Percentiles rank a stretch among this genome's conserved stretches.
Evolutionary conservation across 2,329 filamentous ascomycete species (phyloP).

Genomic region (Aureobasidium sp.): DNA sequence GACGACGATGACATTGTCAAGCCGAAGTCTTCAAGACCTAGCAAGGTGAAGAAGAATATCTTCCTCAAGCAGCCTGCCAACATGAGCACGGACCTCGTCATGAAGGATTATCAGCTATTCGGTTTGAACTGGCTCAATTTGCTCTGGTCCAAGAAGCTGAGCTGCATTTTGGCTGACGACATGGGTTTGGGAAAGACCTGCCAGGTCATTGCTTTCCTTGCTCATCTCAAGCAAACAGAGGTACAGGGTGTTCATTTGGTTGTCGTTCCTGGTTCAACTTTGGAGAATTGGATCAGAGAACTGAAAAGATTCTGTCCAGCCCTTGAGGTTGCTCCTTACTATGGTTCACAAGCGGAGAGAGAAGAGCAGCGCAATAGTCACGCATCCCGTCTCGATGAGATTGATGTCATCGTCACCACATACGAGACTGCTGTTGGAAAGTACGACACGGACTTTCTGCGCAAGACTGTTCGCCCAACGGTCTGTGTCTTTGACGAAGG

Average conservation of each 20-base stretch:
- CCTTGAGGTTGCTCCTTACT: conserved; percentile 65
- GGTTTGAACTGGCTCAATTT: conserved; percentile 91
- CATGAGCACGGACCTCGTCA: conserved; percentile 67
- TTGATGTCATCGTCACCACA: conserved; percentile 66
- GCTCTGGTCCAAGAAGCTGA: conserved; percentile 70
- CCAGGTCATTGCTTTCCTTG: conserved; percentile 87
- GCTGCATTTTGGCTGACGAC: conserved; percentile 90
- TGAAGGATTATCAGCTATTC: conserved; percentile 92
- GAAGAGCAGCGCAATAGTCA: conserved; percentile 61
- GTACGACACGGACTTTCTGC: conserved; percentile 57
- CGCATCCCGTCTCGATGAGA: conserved; percentile 54
- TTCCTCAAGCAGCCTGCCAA: conserved; percentile 61
- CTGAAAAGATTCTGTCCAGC: conserved; percentile 79
- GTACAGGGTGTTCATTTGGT: conserved; percentile 70
- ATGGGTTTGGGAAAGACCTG: conserved; percentile 96
- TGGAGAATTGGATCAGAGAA: conserved; percentile 93
- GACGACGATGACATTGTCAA: conserved; percentile 25
- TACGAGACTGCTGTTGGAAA: conserved; percentile 57
- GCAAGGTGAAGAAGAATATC: conserved; percentile 36
- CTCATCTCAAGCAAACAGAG: conserved; percentile 66
- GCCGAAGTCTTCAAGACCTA: conserved; percentile 32
- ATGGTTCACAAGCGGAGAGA: conserved; percentile 62
- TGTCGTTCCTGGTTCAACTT: conserved; percentile 84
- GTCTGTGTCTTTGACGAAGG: conserved; percentile 86
- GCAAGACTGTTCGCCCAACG: conserved; percentile 45